These are phyloP conservation scores for Ogataea ramenticola DNA, from an alignment of 805 yeast genomes.

Conservation along the genomic window DNA sequence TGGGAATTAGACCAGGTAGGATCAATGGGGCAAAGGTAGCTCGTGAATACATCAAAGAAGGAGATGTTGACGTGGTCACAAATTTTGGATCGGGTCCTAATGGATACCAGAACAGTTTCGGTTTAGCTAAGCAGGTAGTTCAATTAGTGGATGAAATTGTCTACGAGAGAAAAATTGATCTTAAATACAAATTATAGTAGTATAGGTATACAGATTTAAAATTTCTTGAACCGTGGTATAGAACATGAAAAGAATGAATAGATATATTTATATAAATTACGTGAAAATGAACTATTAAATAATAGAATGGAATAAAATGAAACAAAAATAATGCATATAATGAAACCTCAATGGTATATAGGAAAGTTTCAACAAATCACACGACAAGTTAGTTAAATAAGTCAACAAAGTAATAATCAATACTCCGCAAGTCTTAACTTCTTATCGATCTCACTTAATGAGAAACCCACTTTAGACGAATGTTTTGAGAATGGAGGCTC, in stretches of 20 bases:
- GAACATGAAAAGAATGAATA: no score
- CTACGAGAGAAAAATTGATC: slow-evolving; percentile 2
- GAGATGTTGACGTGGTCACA: slow-evolving; percentile 36
- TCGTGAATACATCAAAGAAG: slow-evolving; percentile 20
- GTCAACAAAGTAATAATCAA: no score
- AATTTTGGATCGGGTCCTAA: slow-evolving; percentile 73
- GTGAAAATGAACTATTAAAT: no score
- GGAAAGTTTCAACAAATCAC: no score
- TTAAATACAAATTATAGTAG: neutral
- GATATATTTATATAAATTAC: no score
- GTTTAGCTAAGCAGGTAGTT: slow-evolving; percentile 17
- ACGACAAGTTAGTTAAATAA: no score
- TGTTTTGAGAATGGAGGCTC: slow-evolving; percentile 35
- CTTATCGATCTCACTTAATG: slow-evolving; percentile 50
- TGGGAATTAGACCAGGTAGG: slow-evolving; percentile 68
- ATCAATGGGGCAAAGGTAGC: slow-evolving; percentile 47
- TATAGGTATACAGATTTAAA: neutral
- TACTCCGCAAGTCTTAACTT: slow-evolving; percentile 60
- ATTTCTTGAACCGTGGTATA: no score
- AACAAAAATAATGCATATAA: no score
- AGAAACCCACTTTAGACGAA: slow-evolving; percentile 14
- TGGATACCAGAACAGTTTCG: slow-evolving; percentile 51
- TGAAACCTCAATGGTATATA: no score
- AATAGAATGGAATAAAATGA: no score
- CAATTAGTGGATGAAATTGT: slow-evolving; percentile 14